Base-by-base conservation (phyloP, 129 eudicot genomes). In the Cynara cardunculus region DNA sequence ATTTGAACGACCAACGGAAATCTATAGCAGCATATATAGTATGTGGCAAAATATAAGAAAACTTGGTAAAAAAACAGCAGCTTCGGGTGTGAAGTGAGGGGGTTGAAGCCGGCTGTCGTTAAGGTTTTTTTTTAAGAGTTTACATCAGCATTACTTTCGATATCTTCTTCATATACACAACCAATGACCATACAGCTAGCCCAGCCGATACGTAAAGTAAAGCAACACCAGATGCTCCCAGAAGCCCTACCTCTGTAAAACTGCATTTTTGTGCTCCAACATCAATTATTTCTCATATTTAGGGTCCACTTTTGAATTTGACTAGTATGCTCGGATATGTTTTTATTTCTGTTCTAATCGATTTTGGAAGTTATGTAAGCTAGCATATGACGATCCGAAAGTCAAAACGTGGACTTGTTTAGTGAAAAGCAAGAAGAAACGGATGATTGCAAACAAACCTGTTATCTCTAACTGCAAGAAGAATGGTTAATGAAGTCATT, bases 161-260 rank as follows among this genome's bases (percentile, higher is more conserved):
- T 79, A 95, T 95, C 96, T 95, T 95, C 88, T 89, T 92, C 97
- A 88, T 86, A 82, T 95, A 95, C 82, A 92, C 99, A 64, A 87
- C 83, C 82, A 95, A 74, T 69, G 99, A 95, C 97, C 99, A 95
- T 72, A 92, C 78, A 74, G 99, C 92, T 21, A 95, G 90, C 89
- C 97, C 87, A 0, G 99, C 97, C 27, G 99, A 95, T 31, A 89
- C 65, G 78, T 95, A 95, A 25, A 95, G 93, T 83, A 92, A 83
- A 25, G 77, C 81, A 53, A 92, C 95, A 83, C 99, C 97, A 74
- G 89, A 85, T 76, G 89, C 77, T 65, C 83, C 93, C 68, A 95
- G 87, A 35, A 86, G 64, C 77, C 90, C 97, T 39, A 86, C 82
- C 73, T 89, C 92, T 73, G 87, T 80, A 34, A 94, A 84, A 79